Evolutionary conservation across 1,284 basidiomycete species (phyloP).

Genomic region (Kalmanozyma brasiliensis): DNA sequence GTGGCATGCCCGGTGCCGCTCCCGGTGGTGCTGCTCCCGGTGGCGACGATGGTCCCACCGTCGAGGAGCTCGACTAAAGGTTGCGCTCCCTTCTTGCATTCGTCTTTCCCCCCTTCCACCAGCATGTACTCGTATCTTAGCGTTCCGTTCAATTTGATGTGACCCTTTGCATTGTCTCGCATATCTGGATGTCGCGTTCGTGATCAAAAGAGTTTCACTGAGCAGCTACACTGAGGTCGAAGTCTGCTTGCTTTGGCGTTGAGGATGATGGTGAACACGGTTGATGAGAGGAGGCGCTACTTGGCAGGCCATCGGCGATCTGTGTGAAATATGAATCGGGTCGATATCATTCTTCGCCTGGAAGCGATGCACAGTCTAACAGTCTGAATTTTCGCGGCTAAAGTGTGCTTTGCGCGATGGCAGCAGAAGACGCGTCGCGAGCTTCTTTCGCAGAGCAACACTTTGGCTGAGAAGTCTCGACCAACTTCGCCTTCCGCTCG

Average conservation of each 20-base stretch:
- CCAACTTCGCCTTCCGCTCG: not conserved
- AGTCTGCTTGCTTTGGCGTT: not conserved
- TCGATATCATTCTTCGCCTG: too few relatives aligned
- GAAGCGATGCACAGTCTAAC: not conserved
- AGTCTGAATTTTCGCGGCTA: conserved; percentile 2
- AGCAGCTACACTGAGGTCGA: too few relatives aligned
- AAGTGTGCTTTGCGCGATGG: conserved; percentile 22
- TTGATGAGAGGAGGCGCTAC: not conserved
- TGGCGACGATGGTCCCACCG: conserved; percentile 81
- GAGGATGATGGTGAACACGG: not conserved
- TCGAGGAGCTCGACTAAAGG: conserved; percentile 81
- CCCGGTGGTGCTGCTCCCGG: conserved; percentile 58
- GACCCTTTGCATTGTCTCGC: conserved; percentile 33
- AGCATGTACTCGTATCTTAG: conserved; percentile 46
- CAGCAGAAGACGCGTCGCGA: conserved; percentile 30
- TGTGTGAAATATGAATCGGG: not conserved
- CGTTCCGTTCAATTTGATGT: conserved; percentile 41
- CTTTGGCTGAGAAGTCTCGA: conserved; percentile 5
- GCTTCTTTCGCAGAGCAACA: conserved; percentile 17
- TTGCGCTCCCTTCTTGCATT: conserved; percentile 21
- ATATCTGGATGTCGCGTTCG: not conserved
- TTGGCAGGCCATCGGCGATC: not conserved
- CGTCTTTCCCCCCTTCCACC: conserved; percentile 26
- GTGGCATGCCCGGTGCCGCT: conserved; percentile 66
- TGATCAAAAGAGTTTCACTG: too few relatives aligned